These are phyloP conservation scores for Paraconiothyrium sp. DNA, from an alignment of 2,329 filamentous ascomycete genomes.

Conservation along the genomic window DNA sequence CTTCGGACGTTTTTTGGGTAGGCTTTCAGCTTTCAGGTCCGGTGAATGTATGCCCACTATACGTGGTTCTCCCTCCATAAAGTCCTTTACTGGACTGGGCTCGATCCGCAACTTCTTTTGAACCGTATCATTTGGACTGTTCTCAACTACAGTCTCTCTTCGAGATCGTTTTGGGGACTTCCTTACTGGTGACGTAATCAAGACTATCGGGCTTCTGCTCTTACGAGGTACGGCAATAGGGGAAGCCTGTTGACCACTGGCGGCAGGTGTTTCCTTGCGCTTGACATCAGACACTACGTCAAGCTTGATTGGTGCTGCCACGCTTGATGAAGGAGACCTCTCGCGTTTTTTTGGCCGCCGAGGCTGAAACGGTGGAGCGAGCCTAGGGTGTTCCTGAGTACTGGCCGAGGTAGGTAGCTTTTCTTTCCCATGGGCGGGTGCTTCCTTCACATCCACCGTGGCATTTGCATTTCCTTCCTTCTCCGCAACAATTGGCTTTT, in stretches of 20 bases:
- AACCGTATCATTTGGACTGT: not conserved
- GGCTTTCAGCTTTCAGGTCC: not conserved
- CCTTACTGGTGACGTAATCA: not conserved
- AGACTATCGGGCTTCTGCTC: constrained; percentile 5
- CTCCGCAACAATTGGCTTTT: not conserved
- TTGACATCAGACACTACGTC: not conserved
- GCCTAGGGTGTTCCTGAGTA: constrained; percentile 12
- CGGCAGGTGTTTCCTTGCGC: not conserved
- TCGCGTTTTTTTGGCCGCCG: not conserved
- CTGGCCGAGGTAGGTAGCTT: not conserved
- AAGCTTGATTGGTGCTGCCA: constrained; percentile 1
- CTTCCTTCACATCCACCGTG: not conserved
- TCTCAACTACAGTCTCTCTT: not conserved
- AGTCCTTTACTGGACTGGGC: not conserved
- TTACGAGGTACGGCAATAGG: not conserved
- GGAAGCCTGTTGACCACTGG: not conserved
- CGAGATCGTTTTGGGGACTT: not conserved
- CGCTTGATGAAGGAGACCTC: not conserved
- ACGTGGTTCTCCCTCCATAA: not conserved
- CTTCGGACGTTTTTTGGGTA: not conserved
- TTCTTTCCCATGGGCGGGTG: not conserved
- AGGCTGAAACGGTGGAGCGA: constrained; percentile 24
- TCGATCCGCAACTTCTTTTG: not conserved
- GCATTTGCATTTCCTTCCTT: not conserved
- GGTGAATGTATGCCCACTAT: constrained; percentile 6